Evolutionary conservation across 1,139 yeast species (phyloP), one percentile per base, ranked within the genome.

Genomic region (Pichia sp.): DNA sequence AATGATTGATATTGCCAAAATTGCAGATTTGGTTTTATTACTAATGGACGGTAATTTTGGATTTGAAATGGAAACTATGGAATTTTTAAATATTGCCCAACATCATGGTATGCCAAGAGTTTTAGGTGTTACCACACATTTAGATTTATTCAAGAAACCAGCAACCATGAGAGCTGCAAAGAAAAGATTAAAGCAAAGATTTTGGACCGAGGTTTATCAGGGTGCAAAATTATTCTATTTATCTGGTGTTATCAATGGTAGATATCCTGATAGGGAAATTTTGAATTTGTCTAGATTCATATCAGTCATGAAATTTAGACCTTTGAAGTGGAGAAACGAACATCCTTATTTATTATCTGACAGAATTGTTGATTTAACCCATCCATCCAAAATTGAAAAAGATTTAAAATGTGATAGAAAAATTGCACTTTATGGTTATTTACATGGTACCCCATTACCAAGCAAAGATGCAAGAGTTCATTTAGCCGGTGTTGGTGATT

Each of bases 61-160:
- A 5, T 81, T 94, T 54, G 99, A 94, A 70, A 94, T 94, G 99
- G 99, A 94, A 67, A 94, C 98, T 16, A 94, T 94, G 98, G 99
- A 94, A 68, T 94, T 94, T 63, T 74, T 94, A 55, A 94, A 94
- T 63, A 79, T 94, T 56, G 94, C 96, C 7, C 96, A 94, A 59
- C 97, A 94, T 61, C 98, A 94, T 64, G 99, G 98, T 66, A 92
- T 94, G 90, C 98, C 99, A 42, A 79, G 97, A 62, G 95, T 94
- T 26, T 74, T 94, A 46, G 98, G 98, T 55, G 88, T 94, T 20
- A 85, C 96, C 11, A 92, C 98, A 0, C 99, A 94, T 71, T 76
- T 94, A 62, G 99, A 94, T 67, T 73, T 94, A 51, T 94, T 94
- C 74, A 89, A 85, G 64, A 83, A 87, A 16, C 96, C 85, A 51